Percentiles rank a stretch among this genome's conserved stretches.
phyloP scores from a whole-genome alignment of 2,329 filamentous ascomycete species.

The Colletotrichum melonis region DNA sequence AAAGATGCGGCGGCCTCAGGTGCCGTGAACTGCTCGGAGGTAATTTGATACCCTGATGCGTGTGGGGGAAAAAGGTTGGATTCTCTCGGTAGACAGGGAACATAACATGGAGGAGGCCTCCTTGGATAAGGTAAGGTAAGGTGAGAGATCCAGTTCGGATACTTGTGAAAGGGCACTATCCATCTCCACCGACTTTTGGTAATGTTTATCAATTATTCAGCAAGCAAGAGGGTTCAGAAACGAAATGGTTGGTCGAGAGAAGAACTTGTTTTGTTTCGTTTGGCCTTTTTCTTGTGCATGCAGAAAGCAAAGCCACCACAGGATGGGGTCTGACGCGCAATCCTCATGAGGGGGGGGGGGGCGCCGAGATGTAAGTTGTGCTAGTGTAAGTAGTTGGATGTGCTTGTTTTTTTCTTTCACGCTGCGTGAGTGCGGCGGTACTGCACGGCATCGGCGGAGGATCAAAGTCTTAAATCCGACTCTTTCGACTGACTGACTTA shows the following conservation, averaged over 20 bases:
- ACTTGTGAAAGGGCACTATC: too few relatives aligned
- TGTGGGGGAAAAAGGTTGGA: neutral
- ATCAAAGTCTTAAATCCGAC: slow-evolving; percentile 7
- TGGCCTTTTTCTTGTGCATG: slow-evolving; percentile 1
- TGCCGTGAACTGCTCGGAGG: slow-evolving; percentile 8
- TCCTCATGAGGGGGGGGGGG: neutral
- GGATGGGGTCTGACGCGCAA: slow-evolving; percentile 28
- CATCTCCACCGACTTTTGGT: neutral
- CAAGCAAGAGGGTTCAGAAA: neutral
- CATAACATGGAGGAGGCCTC: neutral
- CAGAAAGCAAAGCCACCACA: slow-evolving; percentile 10
- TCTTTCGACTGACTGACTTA: neutral
- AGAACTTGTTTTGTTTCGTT: neutral
- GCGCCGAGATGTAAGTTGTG: slow-evolving; percentile 12
- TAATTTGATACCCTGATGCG: slow-evolving; percentile 2
- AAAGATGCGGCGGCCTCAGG: slow-evolving; percentile 7
- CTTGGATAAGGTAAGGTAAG: neutral
- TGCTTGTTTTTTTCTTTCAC: neutral
- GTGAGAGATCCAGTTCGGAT: too few relatives aligned
- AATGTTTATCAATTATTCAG: slow-evolving; percentile 19
- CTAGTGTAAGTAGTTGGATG: neutral
- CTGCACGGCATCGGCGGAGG: slow-evolving; percentile 6
- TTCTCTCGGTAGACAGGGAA: too few relatives aligned
- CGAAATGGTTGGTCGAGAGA: neutral
- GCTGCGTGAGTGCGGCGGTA: too few relatives aligned